phyloP scores from a whole-genome alignment of 495 filamentous ascomycete species.

The Aspergillus conjunctus region DNA sequence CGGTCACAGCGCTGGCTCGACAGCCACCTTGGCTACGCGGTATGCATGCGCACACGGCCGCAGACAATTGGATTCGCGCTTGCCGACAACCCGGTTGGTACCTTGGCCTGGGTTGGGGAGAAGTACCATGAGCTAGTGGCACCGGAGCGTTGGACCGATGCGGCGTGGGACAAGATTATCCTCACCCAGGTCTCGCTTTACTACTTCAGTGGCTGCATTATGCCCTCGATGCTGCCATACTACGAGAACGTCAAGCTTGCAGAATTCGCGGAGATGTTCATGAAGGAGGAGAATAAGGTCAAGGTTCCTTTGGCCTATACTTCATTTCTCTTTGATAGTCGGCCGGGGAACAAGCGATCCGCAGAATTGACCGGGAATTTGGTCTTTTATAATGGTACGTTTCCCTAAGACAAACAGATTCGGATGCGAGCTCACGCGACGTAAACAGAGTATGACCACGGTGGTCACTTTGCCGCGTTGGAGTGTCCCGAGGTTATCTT shows the following conservation, averaged over 20 bases:
- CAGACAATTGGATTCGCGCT: slow-evolving; percentile 40
- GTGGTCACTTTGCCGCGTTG: slow-evolving; percentile 30
- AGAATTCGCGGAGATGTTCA: slow-evolving; percentile 18
- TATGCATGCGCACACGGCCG: slow-evolving; percentile 9
- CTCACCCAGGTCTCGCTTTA: slow-evolving; percentile 35
- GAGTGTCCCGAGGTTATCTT: slow-evolving; percentile 20
- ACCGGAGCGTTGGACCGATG: slow-evolving; percentile 24
- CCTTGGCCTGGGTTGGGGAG: slow-evolving; percentile 41
- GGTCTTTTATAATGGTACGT: slow-evolving; percentile 28
- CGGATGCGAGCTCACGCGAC: not conserved
- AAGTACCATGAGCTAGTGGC: slow-evolving; percentile 27
- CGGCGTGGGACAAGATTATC: slow-evolving; percentile 20
- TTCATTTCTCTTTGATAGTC: slow-evolving; percentile 17
- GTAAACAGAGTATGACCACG: slow-evolving; percentile 24
- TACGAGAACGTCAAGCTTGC: slow-evolving; percentile 26
- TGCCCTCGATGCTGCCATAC: slow-evolving; percentile 19
- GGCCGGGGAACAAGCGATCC: slow-evolving; percentile 1
- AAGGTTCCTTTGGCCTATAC: slow-evolving; percentile 14
- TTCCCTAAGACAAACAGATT: not conserved
- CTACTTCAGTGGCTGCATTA: slow-evolving; percentile 29
- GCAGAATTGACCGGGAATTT: slow-evolving; percentile 29
- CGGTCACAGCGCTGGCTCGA: slow-evolving; percentile 13
- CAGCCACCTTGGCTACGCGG: slow-evolving; percentile 18
- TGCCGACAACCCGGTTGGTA: slow-evolving; percentile 40
- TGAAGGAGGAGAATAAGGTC: slow-evolving; percentile 21